Percentiles rank a stretch among this genome's conserved stretches.
Evolutionary conservation across 2,329 filamentous ascomycete genomes (phyloP).

Genomic region (Fusarium tuaranense): DNA sequence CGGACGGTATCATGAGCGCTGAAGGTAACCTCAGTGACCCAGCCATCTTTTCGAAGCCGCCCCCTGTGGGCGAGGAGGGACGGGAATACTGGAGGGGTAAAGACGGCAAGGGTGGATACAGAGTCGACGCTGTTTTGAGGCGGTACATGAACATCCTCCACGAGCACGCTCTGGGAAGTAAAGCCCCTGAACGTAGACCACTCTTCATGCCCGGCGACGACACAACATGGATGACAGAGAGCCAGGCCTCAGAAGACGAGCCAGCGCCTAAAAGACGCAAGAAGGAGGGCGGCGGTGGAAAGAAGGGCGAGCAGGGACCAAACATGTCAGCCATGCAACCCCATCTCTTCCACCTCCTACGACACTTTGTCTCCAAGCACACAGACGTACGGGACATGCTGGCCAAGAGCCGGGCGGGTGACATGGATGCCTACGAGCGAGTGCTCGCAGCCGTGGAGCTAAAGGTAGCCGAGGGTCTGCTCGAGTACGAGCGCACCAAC

Average conservation of each 20-base stretch:
- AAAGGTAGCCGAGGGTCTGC: conserved; percentile 77
- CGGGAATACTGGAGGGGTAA: conserved; percentile 88
- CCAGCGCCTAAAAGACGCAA: conserved; percentile 66
- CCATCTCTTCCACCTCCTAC: conserved; percentile 91
- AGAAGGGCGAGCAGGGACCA: conserved; percentile 57
- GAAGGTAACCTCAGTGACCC: conserved; percentile 96
- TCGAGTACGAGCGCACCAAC: conserved; percentile 70
- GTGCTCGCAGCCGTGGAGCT: conserved; percentile 81
- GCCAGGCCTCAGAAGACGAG: conserved; percentile 52
- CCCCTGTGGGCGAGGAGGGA: conserved; percentile 72
- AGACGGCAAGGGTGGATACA: conserved; percentile 84
- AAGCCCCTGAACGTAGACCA: conserved; percentile 75
- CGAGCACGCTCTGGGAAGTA: conserved; percentile 74
- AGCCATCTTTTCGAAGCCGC: conserved; percentile 80
- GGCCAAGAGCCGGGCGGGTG: conserved; percentile 74
- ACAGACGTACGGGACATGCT: conserved; percentile 89
- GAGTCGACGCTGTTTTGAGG: conserved; percentile 87
- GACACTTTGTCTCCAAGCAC: conserved; percentile 83
- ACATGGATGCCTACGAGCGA: conserved; percentile 81
- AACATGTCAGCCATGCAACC: conserved; percentile 88
- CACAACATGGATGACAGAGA: conserved; percentile 57
- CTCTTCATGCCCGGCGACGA: conserved; percentile 77
- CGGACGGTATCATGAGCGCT: conserved; percentile 94
- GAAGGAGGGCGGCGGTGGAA: conserved; percentile 45
- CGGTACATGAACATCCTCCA: conserved; percentile 94